These are phyloP conservation scores for Entonaema liquescens DNA, from an alignment of 495 filamentous ascomycete species.

Conservation along the genomic window DNA sequence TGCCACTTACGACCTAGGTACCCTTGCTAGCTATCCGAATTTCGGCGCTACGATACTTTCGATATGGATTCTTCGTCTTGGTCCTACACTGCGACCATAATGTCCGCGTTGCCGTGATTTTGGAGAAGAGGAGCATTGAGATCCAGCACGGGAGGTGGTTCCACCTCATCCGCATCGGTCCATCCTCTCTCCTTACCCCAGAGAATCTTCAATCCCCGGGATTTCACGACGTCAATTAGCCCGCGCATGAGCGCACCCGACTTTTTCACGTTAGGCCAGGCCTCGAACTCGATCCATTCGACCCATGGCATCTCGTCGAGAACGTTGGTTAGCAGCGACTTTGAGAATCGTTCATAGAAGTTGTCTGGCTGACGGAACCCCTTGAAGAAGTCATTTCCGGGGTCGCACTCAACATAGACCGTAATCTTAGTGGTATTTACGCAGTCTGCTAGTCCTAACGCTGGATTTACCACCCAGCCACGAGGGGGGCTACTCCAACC, in stretches of 20 bases:
- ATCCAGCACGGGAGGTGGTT: conserved; percentile 30
- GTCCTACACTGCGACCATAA: conserved; percentile 37
- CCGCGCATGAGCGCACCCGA: conserved; percentile 74
- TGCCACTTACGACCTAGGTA: background rate
- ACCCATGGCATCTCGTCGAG: conserved; percentile 68
- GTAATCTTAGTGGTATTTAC: conserved; percentile 67
- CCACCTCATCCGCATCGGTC: conserved; percentile 56
- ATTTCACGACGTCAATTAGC: conserved; percentile 64
- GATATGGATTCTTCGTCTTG: background rate
- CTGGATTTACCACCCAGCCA: conserved; percentile 73
- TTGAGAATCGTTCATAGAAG: conserved; percentile 79
- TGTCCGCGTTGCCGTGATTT: conserved; percentile 29
- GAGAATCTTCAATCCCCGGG: conserved; percentile 61
- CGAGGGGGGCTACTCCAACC: conserved; percentile 80
- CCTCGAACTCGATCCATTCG: conserved; percentile 76
- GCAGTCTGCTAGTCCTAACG: conserved; percentile 73
- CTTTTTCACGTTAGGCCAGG: conserved; percentile 73
- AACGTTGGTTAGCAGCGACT: conserved; percentile 65
- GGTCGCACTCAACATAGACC: conserved; percentile 82
- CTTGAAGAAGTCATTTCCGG: conserved; percentile 73
- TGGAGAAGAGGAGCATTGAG: conserved; percentile 41
- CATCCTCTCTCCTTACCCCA: conserved; percentile 80
- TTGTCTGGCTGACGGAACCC: conserved; percentile 74
- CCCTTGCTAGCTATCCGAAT: conserved; percentile 3
- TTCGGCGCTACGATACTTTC: background rate